A percentile compares a stretch with the other conserved stretches of the same genome.
These are phyloP conservation scores for Alternaria angustiovoidea DNA, from an alignment of 2,329 filamentous ascomycete genomes.

Conservation along the genomic window DNA sequence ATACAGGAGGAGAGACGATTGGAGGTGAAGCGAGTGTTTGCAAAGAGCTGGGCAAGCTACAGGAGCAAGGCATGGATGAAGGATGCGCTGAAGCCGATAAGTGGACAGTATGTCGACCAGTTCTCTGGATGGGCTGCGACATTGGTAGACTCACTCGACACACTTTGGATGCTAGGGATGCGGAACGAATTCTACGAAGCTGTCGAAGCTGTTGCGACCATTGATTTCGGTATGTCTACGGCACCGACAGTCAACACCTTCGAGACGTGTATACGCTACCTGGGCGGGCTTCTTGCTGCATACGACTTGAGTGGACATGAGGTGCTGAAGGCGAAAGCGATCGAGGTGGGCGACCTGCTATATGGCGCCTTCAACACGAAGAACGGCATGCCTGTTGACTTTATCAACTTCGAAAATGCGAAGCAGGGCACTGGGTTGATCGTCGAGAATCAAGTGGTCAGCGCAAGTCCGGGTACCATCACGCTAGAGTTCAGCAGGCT, in stretches of 20 bases:
- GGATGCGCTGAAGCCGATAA: conserved; percentile 57
- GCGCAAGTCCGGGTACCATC: conserved; percentile 58
- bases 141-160: conserved; percentile 57
- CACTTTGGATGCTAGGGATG: conserved; percentile 59
- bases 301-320: conserved; percentile 49
- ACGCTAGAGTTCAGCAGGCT: conserved; percentile 52
- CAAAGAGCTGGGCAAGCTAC: conserved; percentile 56
- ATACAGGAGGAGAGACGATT: conserved; percentile 36
- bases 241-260: conserved; percentile 57
- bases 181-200: conserved; percentile 59
- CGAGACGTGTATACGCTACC: conserved; percentile 58
- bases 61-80: conserved; percentile 55
- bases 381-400: conserved; percentile 55
- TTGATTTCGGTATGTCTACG: conserved; percentile 54
- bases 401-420: conserved; percentile 52
- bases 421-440: conserved; percentile 39
- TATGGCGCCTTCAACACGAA: conserved; percentile 58
- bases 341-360: conserved; percentile 54
- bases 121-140: conserved; percentile 60
- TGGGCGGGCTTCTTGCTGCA: conserved; percentile 49
- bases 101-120: conserved; percentile 48
- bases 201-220: conserved; percentile 53
- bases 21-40: conserved; percentile 48
- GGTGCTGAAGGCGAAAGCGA: conserved; percentile 46
- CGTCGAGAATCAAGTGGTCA: conserved; percentile 52